Base-by-base conservation (phyloP, 352 stramenopile species). In the Phytophthora fragariaefolia region DNA sequence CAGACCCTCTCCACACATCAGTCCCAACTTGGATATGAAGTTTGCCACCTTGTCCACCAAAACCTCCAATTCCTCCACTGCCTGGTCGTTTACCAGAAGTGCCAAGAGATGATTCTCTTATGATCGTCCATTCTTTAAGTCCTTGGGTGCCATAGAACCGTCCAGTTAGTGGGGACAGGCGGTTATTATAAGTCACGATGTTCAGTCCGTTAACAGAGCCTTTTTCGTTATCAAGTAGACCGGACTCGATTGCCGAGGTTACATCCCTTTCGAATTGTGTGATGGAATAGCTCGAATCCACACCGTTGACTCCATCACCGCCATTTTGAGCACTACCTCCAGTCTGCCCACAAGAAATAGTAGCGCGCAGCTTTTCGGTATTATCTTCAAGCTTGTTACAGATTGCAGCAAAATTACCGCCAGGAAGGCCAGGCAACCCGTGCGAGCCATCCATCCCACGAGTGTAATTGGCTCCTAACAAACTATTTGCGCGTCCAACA, bases 341-440 rank as follows among this genome's bases (percentile, higher is more conserved):
- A 4, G 3, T 3, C 18, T 30, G 23, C 4, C 43, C 43, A 12
- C 22, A 13, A 6, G 48, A 74, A 30, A 23, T n/a, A 1, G 61
- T 74, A 2, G 5, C 46, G 2, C 10, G 55, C 18, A 74, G 18
- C 2, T 30, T 34, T 1, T 64, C 4, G 1, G 2, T 1, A n/a
- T 53, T 20, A 43, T 67, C 66, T 23, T 56, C 27, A 13, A 67
- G 18, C 15, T 22, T 2, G 0, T 36, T 23, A 15, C 52, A 63
- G 7, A 54, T 22, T 26, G 63, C 53, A n/a, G 48, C 12, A 10
- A 70, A 36, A 22, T 66, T 70, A 3, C 60, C 66, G 22, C 66
- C 66, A 48, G 60, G 60, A 38, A 70, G 30, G 2, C 66, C 66
- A n/a, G 38, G 26, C 10, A 9, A 17, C 1, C 66, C 66, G 17